Evolutionary conservation across 2,329 filamentous ascomycete genomes (phyloP), one percentile per base, ranked within the genome.

Genomic region (Fragosphaeria purpurea): DNA sequence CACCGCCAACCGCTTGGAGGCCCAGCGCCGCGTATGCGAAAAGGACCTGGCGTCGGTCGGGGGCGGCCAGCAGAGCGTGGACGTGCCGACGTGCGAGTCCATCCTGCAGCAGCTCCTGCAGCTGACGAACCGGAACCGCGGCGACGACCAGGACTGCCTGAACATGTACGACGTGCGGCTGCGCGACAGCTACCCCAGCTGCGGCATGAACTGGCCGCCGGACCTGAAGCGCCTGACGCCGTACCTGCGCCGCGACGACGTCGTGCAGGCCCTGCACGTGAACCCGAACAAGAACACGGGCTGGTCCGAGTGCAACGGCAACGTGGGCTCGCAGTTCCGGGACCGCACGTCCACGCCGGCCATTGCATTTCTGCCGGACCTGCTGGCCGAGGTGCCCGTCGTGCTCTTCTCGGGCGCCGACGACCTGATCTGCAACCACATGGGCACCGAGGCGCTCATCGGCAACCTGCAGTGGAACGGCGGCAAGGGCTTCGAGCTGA

Each of bases 141-240:
- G 76, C 50, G 73, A 75, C 46, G 65, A 77, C 41, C 61, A 65
- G 13, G 66, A 80, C 61, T 98, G 94, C 66, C 66, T 83, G 64
- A 99, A 98, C 70, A 96, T 97, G 88, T 99, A 99, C 67, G 93
- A 99, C 65, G 78, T 97, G 48, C 87, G 91, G 44, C 76, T 96
- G 44, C 82, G 75, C 56, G 93, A 98, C 66, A 71, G 71, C 6
- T 88, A 80, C 65, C 85, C 87, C 5, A 85, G 83, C 55, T 98
- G 93, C 65, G 93, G 93, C 58, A 95, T 95, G 90, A 91, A 89
- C 70, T 98, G 94, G 94, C 93, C 93, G 35, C 86, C 89, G 56
- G 93, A 98, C 68, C 74, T 98, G 61, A 67, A 68, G 44, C 64
- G 77, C 46, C 79, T 98, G 30, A 87, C 81, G 6, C 88, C 89